Evolutionary conservation across 441 rosid species (phyloP).

Genomic region (Gossypium davidsonii): DNA sequence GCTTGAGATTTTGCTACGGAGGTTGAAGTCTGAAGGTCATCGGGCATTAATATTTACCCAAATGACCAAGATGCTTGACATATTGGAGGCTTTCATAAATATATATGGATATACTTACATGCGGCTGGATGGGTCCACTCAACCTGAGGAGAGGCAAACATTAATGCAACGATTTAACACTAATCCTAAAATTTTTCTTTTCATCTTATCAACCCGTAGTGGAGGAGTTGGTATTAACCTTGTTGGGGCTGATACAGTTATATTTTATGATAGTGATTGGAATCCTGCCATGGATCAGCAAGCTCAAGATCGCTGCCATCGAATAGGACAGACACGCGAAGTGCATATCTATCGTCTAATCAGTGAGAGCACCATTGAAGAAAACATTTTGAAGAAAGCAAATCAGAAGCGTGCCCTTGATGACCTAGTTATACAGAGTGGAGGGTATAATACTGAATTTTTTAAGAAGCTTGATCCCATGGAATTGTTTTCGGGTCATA

Average conservation of each 20-base stretch:
- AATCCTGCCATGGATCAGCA: constrained; percentile 99
- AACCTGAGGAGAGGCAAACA: constrained; percentile 98
- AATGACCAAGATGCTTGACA: constrained; percentile 99
- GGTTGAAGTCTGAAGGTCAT: constrained; percentile 90
- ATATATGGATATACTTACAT: constrained; percentile 96
- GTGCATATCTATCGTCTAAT: constrained; percentile 94
- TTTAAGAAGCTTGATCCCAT: constrained; percentile 99
- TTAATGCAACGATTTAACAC: constrained; percentile 99
- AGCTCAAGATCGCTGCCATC: constrained; percentile 99
- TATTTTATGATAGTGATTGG: constrained; percentile 99
- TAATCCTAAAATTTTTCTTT: constrained; percentile 94
- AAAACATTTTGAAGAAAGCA: constrained; percentile 95
- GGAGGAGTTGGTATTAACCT: constrained; percentile 99
- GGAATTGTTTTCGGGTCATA: constrained; percentile 91
- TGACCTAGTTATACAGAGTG: constrained; percentile 96
- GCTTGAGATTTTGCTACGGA: constrained; percentile 86
- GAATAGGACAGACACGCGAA: constrained; percentile 99
- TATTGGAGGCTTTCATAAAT: constrained; percentile 95
- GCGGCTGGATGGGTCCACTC: constrained; percentile 99
- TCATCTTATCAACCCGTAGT: constrained; percentile 97
- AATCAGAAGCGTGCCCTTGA: constrained; percentile 99
- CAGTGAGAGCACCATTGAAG: constrained; percentile 98
- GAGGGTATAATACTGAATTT: constrained; percentile 93
- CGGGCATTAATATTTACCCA: constrained; percentile 98
- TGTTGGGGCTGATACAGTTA: constrained; percentile 99